Conservation (phyloP, 2,329 filamentous ascomycete genomes). For the Beauveria scarabaeidicola region DNA sequence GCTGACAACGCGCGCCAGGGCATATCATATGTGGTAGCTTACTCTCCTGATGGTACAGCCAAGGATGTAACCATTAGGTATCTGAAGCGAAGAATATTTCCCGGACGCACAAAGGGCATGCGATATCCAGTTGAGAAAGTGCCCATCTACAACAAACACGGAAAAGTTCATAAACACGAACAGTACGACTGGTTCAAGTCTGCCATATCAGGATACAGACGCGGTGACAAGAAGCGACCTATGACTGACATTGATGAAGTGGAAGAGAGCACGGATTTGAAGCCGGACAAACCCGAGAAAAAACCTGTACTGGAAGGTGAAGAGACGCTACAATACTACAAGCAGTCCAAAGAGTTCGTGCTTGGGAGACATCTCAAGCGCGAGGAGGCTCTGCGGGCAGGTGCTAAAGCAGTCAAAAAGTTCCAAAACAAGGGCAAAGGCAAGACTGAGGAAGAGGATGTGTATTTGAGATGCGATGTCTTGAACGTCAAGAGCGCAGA, state of each 20-base stretch:
- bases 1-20: constrained; percentile 83
- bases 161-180: constrained; percentile 69
- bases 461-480: constrained; percentile 72
- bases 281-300: constrained; percentile 61
- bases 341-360: constrained; percentile 75
- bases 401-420: constrained; percentile 59
- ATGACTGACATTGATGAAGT: constrained; percentile 65
- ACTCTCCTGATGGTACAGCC: constrained; percentile 74
- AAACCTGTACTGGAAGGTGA: constrained; percentile 66
- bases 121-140: constrained; percentile 73
- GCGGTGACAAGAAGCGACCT: constrained; percentile 39
- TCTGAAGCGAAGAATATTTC: constrained; percentile 69
- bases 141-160: constrained; percentile 66
- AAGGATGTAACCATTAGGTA: constrained; percentile 95
- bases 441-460: constrained; percentile 64
- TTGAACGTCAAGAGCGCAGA: constrained; percentile 83
- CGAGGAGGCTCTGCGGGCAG: constrained; percentile 75
- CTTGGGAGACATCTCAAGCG: constrained; percentile 80
- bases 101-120: constrained; percentile 82
- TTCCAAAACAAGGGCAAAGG: constrained; percentile 72
- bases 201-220: constrained; percentile 64
- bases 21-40: constrained; percentile 80
- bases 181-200: constrained; percentile 83
- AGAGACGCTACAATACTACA: constrained; percentile 82
- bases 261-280: constrained; percentile 72